Conservation (phyloP, 2,329 filamentous ascomycete genomes). For the Malbranchea zuffiana region DNA sequence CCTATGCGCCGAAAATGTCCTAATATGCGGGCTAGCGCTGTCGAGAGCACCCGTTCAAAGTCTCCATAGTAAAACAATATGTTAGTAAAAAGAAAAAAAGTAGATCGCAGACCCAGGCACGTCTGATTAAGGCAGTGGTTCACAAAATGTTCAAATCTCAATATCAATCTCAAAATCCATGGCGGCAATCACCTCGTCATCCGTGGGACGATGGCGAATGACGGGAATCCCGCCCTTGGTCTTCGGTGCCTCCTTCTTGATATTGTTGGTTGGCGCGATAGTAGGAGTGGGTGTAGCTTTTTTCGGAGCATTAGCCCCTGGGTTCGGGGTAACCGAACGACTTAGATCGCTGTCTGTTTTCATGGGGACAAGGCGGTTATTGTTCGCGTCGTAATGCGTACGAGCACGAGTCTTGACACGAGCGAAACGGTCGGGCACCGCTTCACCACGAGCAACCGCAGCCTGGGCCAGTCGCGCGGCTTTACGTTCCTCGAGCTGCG, state of each 20-base stretch:
- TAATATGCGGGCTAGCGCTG: too few species aligned
- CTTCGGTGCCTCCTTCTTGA: constrained; percentile 27
- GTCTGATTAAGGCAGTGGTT: too few species aligned
- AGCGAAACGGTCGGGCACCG: constrained; percentile 43
- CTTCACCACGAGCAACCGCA: constrained; percentile 53
- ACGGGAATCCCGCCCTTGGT: constrained; percentile 48
- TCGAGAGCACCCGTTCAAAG: too few species aligned
- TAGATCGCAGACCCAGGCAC: too few species aligned
- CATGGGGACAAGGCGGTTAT: constrained; percentile 27
- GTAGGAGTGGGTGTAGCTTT: constrained; percentile 43
- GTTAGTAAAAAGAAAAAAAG: too few species aligned
- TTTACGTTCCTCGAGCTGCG: constrained; percentile 70
- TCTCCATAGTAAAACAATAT: too few species aligned
- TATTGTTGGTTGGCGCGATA: constrained; percentile 23
- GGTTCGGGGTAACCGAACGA: constrained; percentile 40
- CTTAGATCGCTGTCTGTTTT: constrained; percentile 40
- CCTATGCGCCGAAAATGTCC: too few species aligned
- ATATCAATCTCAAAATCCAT: constrained; percentile 89
- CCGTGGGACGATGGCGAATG: constrained; percentile 65
- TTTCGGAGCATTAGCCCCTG: constrained; percentile 44
- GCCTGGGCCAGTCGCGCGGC: constrained; percentile 50
- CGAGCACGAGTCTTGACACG: constrained; percentile 57
- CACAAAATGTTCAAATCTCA: constrained; percentile 41
- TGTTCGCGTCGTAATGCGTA: constrained; percentile 55
- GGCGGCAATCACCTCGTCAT: constrained; percentile 83